Percentiles rank a stretch among this genome's conserved stretches.
Conservation (phyloP, 2,329 filamentous ascomycete species). For the Botryotinia globosa region DNA sequence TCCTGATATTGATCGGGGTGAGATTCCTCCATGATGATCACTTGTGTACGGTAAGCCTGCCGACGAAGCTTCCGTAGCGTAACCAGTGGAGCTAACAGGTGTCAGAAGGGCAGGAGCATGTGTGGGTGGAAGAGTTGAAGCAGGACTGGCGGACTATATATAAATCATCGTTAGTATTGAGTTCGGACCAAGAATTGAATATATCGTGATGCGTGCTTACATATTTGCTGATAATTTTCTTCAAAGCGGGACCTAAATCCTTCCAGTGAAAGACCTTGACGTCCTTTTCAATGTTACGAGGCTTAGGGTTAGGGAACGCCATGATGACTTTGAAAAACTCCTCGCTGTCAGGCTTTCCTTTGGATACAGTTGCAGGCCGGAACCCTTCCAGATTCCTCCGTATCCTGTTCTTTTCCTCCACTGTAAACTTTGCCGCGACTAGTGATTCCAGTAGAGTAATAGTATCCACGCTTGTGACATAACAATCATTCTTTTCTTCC, state of each 20-base stretch:
- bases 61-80: slow-evolving; percentile 34
- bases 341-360: slow-evolving; percentile 86
- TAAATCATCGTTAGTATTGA: slow-evolving; percentile 20
- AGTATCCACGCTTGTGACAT: slow-evolving; percentile 93
- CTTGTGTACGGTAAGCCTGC: slow-evolving; percentile 32
- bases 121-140: slow-evolving; percentile 36
- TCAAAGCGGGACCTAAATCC: slow-evolving; percentile 78
- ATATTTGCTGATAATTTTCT: slow-evolving; percentile 99
- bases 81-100: slow-evolving; percentile 37
- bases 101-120: slow-evolving; percentile 33
- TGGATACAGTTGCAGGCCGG: slow-evolving; percentile 87
- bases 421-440: slow-evolving; percentile 80
- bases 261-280: slow-evolving; percentile 99
- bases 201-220: slow-evolving; percentile 29
- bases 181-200: not conserved
- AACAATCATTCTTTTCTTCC: slow-evolving; percentile 87
- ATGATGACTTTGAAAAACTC: slow-evolving; percentile 99
- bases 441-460: slow-evolving; percentile 92
- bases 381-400: slow-evolving; percentile 94
- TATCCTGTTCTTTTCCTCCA: slow-evolving; percentile 98
- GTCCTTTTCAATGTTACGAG: slow-evolving; percentile 97
- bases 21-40: slow-evolving; percentile 37
- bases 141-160: slow-evolving; percentile 39
- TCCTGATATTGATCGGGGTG: slow-evolving; percentile 36
- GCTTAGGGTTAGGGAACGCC: slow-evolving; percentile 92